phyloP scores from a whole-genome alignment of 139 green algal species.

The Tetraselmis striata region DNA sequence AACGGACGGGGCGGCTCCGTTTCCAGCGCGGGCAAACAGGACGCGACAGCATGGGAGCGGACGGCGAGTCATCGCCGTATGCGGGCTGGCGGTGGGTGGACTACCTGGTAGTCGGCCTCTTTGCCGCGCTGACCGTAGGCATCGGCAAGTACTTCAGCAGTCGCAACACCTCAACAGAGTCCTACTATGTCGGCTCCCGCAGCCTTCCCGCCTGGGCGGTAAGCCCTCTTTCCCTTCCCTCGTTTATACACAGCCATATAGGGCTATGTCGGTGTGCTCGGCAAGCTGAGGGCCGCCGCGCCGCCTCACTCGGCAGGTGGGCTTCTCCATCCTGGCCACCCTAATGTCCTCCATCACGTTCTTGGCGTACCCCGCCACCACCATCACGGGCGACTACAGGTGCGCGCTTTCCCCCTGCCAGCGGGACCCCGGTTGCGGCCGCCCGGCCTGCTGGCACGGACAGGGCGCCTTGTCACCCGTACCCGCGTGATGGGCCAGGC shows the following conservation, averaged over 20 bases:
- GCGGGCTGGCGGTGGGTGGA: not conserved
- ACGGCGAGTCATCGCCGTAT: not conserved
- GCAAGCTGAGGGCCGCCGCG: too few relatives aligned
- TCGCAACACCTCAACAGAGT: slow-evolving; percentile 10
- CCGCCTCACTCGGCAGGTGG: not conserved
- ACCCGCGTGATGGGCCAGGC: too few relatives aligned
- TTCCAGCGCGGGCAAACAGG: not conserved
- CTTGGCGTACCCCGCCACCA: slow-evolving; percentile 14
- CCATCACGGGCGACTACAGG: slow-evolving; percentile 13
- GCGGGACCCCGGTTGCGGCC: not conserved
- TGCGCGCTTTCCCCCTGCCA: too few relatives aligned
- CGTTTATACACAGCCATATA: too few relatives aligned
- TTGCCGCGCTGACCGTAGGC: not conserved
- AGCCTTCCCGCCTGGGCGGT: slow-evolving; percentile 13
- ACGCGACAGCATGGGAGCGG: not conserved
- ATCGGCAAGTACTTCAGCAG: slow-evolving; percentile 12
- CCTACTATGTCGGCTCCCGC: slow-evolving; percentile 12
- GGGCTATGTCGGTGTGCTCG: too few relatives aligned
- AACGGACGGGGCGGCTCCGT: too few relatives aligned
- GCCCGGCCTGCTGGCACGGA: too few relatives aligned
- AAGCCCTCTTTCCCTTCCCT: too few relatives aligned
- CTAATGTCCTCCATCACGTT: slow-evolving; percentile 20
- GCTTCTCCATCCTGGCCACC: slow-evolving; percentile 16
- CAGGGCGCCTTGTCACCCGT: too few relatives aligned
- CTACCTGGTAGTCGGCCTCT: slow-evolving; percentile 5